Percentiles rank a stretch among this genome's conserved stretches.
phyloP scores from a whole-genome alignment of 805 yeast species.

The Cyberlindnera saturnus region DNA sequence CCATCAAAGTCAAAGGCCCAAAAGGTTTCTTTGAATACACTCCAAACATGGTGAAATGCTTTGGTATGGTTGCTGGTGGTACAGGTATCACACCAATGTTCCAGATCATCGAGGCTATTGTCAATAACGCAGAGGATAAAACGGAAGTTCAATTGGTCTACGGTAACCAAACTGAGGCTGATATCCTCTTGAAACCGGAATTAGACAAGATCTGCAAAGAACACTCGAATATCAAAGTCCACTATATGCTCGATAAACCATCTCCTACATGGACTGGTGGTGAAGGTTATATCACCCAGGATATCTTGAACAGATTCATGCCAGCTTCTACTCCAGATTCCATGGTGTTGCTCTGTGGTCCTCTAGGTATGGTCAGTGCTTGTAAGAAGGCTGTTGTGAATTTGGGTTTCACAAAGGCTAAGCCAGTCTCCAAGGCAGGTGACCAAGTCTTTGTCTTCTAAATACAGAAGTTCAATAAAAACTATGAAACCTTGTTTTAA shows the following conservation, averaged over 20 bases:
- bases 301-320: slow-evolving; percentile 55
- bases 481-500: background rate
- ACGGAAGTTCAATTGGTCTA: slow-evolving; percentile 72
- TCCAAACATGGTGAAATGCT: slow-evolving; percentile 65
- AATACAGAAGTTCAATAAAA: slow-evolving; percentile 2
- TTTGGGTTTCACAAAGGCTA: slow-evolving; percentile 78
- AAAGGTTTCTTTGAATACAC: slow-evolving; percentile 81
- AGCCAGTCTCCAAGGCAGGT: slow-evolving; percentile 82
- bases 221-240: slow-evolving; percentile 56
- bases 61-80: slow-evolving; percentile 95
- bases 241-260: slow-evolving; percentile 68
- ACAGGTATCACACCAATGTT: slow-evolving; percentile 96
- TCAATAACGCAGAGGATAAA: slow-evolving; percentile 66
- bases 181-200: slow-evolving; percentile 75
- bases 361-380: slow-evolving; percentile 86
- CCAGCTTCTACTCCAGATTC: slow-evolving; percentile 56
- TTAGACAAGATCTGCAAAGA: slow-evolving; percentile 57
- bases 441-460: slow-evolving; percentile 88
- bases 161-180: slow-evolving; percentile 76
- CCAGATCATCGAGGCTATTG: slow-evolving; percentile 81
- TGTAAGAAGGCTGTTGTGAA: slow-evolving; percentile 70
- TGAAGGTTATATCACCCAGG: slow-evolving; percentile 75
- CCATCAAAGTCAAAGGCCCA: slow-evolving; percentile 80
- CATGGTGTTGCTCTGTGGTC: slow-evolving; percentile 85
- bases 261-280: slow-evolving; percentile 72